These are phyloP conservation scores for Metschnikowia hibisci DNA, from an alignment of 805 yeast genomes.

Conservation along the genomic window DNA sequence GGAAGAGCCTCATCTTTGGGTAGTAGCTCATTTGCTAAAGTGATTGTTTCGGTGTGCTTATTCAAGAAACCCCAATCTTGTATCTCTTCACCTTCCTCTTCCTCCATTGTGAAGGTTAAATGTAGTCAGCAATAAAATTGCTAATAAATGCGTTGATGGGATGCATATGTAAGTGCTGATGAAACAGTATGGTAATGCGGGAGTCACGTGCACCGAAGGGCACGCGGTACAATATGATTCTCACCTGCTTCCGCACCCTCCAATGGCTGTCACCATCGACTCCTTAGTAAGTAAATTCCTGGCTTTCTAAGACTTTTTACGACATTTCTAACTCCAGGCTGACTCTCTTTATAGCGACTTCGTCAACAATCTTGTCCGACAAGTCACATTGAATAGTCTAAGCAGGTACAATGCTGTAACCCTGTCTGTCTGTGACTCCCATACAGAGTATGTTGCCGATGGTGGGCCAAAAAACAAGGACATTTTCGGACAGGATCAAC, in stretches of 20 bases:
- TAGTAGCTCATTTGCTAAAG: neutral
- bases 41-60: neutral
- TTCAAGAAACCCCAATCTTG: slow-evolving; percentile 50
- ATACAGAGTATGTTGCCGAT: neutral
- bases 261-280: slow-evolving; percentile 14
- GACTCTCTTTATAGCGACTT: slow-evolving; percentile 36
- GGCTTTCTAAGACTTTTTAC: neutral
- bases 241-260: neutral
- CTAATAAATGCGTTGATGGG: neutral
- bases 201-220: slow-evolving; percentile 3
- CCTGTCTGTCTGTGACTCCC: slow-evolving; percentile 1
- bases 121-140: neutral
- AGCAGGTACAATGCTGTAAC: slow-evolving; percentile 7
- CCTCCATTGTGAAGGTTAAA: slow-evolving; percentile 7
- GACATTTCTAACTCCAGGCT: slow-evolving; percentile 25
- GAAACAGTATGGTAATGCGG: no score
- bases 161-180: neutral
- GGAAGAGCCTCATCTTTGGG: slow-evolving; percentile 40
- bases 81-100: slow-evolving; percentile 32
- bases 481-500: slow-evolving; percentile 49
- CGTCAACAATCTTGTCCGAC: slow-evolving; percentile 29
- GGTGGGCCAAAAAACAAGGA: slow-evolving; percentile 26
- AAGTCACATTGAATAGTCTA: slow-evolving; percentile 18
- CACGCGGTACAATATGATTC: neutral
- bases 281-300: slow-evolving; percentile 12